These are phyloP conservation scores for Solanum sparsipilum DNA, from an alignment of 257 asterid genomes.

Conservation along the genomic window DNA sequence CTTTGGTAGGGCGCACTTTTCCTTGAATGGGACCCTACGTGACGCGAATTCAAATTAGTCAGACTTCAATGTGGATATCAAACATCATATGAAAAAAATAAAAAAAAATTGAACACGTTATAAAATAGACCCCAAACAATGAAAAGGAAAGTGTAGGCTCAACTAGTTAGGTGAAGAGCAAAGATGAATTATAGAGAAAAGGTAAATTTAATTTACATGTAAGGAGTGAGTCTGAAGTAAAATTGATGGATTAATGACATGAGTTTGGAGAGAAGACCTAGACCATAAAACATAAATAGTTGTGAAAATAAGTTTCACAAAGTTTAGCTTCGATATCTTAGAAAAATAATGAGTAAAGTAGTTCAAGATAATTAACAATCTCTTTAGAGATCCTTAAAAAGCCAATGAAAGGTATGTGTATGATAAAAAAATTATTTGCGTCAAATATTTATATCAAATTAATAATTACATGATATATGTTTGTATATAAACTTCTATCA, in stretches of 20 bases:
- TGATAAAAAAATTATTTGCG: too few species aligned
- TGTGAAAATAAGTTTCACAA: neutral
- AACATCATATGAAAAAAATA: too few species aligned
- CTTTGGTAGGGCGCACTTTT: neutral
- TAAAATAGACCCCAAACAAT: neutral
- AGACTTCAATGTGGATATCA: neutral
- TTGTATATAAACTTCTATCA: neutral
- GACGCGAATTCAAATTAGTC: neutral
- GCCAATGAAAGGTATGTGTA: too few species aligned
- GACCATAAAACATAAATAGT: neutral
- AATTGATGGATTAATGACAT: neutral
- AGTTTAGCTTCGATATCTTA: neutral
- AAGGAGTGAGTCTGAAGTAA: neutral
- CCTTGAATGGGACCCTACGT: neutral
- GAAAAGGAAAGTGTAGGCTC: neutral
- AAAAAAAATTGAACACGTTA: neutral
- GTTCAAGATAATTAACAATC: neutral
- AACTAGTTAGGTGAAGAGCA: neutral
- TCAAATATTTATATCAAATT: neutral
- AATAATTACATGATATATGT: neutral
- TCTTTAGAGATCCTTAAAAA: neutral
- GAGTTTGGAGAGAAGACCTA: neutral
- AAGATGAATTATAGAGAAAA: neutral
- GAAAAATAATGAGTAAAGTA: neutral
- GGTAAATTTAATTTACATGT: neutral